These are phyloP conservation scores for Podaxis pistillaris DNA, from an alignment of 768 basidiomycete species.

Conservation along the genomic window DNA sequence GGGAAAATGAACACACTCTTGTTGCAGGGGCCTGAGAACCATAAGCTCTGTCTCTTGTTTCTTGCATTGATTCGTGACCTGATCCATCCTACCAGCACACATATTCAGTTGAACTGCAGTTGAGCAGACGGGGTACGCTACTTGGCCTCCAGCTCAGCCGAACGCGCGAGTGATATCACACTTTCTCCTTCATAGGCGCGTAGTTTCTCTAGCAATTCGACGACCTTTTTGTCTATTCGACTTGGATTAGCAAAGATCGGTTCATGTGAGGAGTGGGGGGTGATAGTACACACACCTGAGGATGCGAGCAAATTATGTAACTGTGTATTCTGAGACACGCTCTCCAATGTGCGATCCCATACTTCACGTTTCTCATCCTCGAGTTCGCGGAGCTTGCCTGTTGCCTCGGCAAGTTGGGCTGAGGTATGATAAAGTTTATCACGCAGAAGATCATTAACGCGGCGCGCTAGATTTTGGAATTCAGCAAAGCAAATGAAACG, in stretches of 20 bases:
- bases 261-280: neutral
- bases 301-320: constrained; percentile 9
- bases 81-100: constrained; percentile 13
- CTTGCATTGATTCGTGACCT: constrained; percentile 12
- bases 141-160: constrained; percentile 22
- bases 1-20: constrained; percentile 18
- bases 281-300: constrained; percentile 15
- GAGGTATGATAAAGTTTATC: constrained; percentile 36
- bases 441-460: constrained; percentile 31
- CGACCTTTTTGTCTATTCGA: constrained; percentile 23
- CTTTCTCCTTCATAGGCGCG: constrained; percentile 28
- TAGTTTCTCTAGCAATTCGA: constrained; percentile 23
- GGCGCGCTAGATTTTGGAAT: neutral
- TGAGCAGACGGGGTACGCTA: constrained; percentile 10
- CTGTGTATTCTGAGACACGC: constrained; percentile 16
- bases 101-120: neutral
- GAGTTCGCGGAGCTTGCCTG: constrained; percentile 32
- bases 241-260: neutral
- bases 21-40: constrained; percentile 18
- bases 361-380: constrained; percentile 29
- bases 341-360: constrained; percentile 21
- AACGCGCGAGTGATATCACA: constrained; percentile 23
- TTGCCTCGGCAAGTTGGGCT: constrained; percentile 31
- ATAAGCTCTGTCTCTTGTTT: constrained; percentile 16
- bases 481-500: neutral